A percentile compares a stretch with the other conserved stretches of the same genome.
These are phyloP conservation scores for Arbutus unedo DNA, from an alignment of 148 eudicot species.

Conservation along the genomic window DNA sequence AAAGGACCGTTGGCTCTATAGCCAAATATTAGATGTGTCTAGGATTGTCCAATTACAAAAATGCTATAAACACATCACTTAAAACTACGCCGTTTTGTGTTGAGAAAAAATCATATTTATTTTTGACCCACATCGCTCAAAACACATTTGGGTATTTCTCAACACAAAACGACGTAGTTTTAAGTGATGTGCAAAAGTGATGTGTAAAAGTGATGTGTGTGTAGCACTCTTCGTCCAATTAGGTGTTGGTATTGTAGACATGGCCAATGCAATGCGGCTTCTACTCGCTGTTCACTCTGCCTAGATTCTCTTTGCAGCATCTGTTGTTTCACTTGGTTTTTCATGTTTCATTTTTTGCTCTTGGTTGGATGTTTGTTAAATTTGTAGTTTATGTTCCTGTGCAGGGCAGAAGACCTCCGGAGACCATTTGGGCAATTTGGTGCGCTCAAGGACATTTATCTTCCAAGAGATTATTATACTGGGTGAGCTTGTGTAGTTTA, in stretches of 20 bases:
- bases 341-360: neutral
- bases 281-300: neutral
- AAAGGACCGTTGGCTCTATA: neutral
- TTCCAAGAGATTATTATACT: slow-evolving; percentile 91
- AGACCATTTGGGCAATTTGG: slow-evolving; percentile 94
- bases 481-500: slow-evolving; percentile 59
- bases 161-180: no score
- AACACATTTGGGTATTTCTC: no score
- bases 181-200: no score
- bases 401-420: slow-evolving; percentile 93
- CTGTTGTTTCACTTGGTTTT: neutral
- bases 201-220: no score
- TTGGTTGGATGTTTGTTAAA: neutral
- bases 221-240: no score
- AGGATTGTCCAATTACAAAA: neutral
- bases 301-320: neutral
- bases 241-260: neutral
- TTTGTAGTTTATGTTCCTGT: slow-evolving; percentile 3
- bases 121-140: no score
- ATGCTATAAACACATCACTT: no score
- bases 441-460: slow-evolving; percentile 78
- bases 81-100: no score
- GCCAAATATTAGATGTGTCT: neutral
- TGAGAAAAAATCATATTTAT: no score
- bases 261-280: neutral